Evolutionary conservation across 1,284 basidiomycete genomes (phyloP), one percentile per base, ranked within the genome.

Genomic region (Moniliophthora roreri): DNA sequence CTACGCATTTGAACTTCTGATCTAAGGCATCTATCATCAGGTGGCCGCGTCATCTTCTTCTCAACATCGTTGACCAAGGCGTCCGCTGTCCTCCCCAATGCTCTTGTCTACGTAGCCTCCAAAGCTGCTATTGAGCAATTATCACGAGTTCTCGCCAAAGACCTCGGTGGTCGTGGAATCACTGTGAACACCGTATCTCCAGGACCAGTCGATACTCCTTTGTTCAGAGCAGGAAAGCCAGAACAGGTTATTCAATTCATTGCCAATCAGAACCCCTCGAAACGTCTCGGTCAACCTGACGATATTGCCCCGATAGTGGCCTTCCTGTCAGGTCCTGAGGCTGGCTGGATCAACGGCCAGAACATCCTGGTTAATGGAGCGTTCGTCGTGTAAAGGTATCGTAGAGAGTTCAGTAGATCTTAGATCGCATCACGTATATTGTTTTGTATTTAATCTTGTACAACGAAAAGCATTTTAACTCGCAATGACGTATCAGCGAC

Each of bases 121-220:
- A 84, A 85, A 45, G 56, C 50, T 52, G 81, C 81, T 1, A 68
- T 84, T 51, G 80, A 83, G 61, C 81, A 84, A 57, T 69, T 84
- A 50, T 69, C 76, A 18, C 76, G 81, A n/a, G 74, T 82, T n/a
- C 74, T 84, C 18, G 76, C 81, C 1, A 82, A 82, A 58, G 79
- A 82, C 57, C 70, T 83, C 28, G 81, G 80, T 2, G 59, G 69
- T 7, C 66, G 70, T 7, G 76, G 76, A 4, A 75, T 85, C 60
- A 82, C 77, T 0, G 82, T 84, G 46, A 85, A 85, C 67, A 75
- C 75, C 16, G 65, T 85, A 49, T 76, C 77, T 0, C 80, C 81
- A 6, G 79, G 81, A 0, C 80, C 80, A 2, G 73, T 77, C 32
- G 78, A 80, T 55, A 83, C 81, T 2, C 69, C 76, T 13, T 63